These are phyloP conservation scores for Termitomyces sp. DNA, from an alignment of 768 basidiomycete genomes.

Conservation along the genomic window DNA sequence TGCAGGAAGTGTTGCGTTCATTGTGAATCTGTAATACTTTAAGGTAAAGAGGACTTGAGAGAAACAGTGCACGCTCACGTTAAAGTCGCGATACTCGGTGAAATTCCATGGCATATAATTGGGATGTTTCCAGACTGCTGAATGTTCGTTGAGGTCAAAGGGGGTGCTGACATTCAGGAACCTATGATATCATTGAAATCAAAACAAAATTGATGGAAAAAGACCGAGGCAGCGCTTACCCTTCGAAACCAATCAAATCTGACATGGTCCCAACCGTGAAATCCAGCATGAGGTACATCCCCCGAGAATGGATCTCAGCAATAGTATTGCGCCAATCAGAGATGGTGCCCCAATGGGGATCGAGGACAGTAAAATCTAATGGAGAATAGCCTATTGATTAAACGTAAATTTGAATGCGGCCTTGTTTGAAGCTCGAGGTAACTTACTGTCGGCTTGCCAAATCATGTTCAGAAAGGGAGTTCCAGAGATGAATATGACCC, in stretches of 20 bases:
- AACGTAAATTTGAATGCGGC: constrained; percentile 7
- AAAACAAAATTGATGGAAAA: not conserved
- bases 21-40: constrained; percentile 52
- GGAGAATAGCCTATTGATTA: constrained; percentile 77
- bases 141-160: constrained; percentile 73
- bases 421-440: not conserved
- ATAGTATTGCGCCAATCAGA: constrained; percentile 76
- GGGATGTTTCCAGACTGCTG: constrained; percentile 71
- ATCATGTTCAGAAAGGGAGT: constrained; percentile 93
- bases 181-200: constrained; percentile 35
- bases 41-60: constrained; percentile 2
- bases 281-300: constrained; percentile 92
- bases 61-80: constrained; percentile 35
- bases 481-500: constrained; percentile 86
- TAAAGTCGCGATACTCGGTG: constrained; percentile 79
- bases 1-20: constrained; percentile 68
- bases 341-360: constrained; percentile 90
- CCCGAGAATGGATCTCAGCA: constrained; percentile 71
- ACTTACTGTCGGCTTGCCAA: constrained; percentile 95
- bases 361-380: constrained; percentile 84
- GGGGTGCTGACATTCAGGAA: constrained; percentile 79
- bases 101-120: constrained; percentile 84
- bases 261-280: constrained; percentile 93
- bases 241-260: constrained; percentile 82
- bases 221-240: constrained; percentile 42